Percentiles rank a stretch among this genome's conserved stretches.
phyloP scores from a whole-genome alignment of 1,139 yeast genomes.

The Lodderomyces elongisporus region DNA sequence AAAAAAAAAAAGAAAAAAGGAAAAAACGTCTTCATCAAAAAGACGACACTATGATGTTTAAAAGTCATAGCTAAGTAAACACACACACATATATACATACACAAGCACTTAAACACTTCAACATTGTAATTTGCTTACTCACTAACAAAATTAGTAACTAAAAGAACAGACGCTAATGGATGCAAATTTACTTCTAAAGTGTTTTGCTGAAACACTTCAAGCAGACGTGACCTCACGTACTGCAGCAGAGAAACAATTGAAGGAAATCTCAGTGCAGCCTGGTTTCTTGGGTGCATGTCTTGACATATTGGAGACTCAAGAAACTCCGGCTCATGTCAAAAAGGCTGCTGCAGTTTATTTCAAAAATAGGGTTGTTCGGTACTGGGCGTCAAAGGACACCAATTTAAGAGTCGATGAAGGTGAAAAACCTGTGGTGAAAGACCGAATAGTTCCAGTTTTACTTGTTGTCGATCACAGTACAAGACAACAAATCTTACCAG shows the following conservation, averaged over 20 bases:
- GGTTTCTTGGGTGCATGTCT: conserved; percentile 85
- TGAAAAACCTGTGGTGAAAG: conserved; percentile 70
- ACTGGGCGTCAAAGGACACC: conserved; percentile 47
- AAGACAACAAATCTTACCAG: conserved; percentile 65
- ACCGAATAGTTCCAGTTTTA: conserved; percentile 47
- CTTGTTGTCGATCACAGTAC: conserved; percentile 40
- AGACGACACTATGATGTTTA: too few relatives aligned
- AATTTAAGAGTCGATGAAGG: conserved; percentile 46
- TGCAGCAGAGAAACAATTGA: conserved; percentile 66
- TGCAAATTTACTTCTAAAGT: conserved; percentile 58
- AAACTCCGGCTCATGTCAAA: conserved; percentile 51
- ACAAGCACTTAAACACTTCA: too few relatives aligned
- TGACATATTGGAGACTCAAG: conserved; percentile 52
- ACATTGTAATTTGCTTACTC: too few relatives aligned
- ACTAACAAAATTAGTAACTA: too few relatives aligned
- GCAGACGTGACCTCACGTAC: conserved; percentile 59
- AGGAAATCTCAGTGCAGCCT: conserved; percentile 49
- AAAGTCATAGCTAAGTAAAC: too few relatives aligned
- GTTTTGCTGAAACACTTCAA: conserved; percentile 78
- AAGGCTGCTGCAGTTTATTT: conserved; percentile 84
- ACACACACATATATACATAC: too few relatives aligned
- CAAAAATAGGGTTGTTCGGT: conserved; percentile 65
- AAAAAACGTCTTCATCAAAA: too few relatives aligned
- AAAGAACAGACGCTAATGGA: conserved; percentile 44
- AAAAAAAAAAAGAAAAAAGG: too few relatives aligned